Conservation (phyloP, 345 rosid genomes). For the Euphorbia tirucalli region DNA sequence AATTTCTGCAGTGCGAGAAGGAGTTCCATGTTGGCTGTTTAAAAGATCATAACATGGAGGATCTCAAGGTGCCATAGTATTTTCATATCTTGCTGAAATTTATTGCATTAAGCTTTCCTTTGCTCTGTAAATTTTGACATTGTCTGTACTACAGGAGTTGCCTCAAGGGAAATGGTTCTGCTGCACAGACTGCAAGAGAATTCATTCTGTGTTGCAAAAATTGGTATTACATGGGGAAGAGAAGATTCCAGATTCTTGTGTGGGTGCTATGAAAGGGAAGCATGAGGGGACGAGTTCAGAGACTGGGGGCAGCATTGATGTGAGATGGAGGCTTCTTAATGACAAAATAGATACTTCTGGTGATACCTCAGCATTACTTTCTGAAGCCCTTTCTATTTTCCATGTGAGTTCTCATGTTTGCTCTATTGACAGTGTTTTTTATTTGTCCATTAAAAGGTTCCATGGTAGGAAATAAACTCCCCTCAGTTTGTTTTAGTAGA, state of each 20-base stretch:
- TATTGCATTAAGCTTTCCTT: constrained; percentile 3
- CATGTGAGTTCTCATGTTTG: constrained; percentile 50
- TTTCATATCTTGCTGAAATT: background rate
- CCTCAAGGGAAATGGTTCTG: constrained; percentile 92
- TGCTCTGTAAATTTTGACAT: constrained; percentile 14
- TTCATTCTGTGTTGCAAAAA: constrained; percentile 52
- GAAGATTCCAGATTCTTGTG: constrained; percentile 54
- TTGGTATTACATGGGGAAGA: constrained; percentile 64
- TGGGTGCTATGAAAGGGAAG: constrained; percentile 50
- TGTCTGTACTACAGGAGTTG: constrained; percentile 56
- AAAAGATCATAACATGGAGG: constrained; percentile 69
- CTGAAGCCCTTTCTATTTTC: constrained; percentile 67
- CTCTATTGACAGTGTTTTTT: background rate
- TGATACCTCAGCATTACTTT: constrained; percentile 50
- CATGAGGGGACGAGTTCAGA: constrained; percentile 35
- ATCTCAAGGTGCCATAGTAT: constrained; percentile 59
- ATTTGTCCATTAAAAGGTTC: background rate
- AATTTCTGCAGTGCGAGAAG: constrained; percentile 65
- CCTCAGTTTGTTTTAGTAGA: background rate
- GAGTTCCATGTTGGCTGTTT: constrained; percentile 95
- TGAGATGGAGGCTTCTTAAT: constrained; percentile 88
- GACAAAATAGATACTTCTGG: constrained; percentile 47
- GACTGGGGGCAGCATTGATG: constrained; percentile 38
- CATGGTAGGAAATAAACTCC: background rate
- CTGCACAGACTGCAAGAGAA: constrained; percentile 49